A percentile compares a stretch with the other conserved stretches of the same genome.
Conservation (phyloP, 73 alveolate species). For the Symbiodinium natans region DNA sequence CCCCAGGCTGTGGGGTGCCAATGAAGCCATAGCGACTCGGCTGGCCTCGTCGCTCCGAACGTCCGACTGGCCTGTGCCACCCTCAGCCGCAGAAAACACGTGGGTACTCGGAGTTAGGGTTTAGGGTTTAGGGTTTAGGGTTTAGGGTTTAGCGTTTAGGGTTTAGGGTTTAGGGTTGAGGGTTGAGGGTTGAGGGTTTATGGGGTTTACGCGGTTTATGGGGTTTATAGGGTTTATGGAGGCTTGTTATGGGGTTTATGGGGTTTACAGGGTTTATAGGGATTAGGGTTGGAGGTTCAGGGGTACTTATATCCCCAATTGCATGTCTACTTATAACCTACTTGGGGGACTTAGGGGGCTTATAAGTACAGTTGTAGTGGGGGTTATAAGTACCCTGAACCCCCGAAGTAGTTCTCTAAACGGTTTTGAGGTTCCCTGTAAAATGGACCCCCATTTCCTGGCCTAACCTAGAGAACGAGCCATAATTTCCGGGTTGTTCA, state of each 20-base stretch:
- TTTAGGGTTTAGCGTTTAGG: not conserved
- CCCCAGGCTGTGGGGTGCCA: constrained; percentile 92
- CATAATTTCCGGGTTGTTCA: too few relatives aligned
- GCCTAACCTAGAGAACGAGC: too few relatives aligned
- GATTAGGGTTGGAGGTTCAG: not conserved
- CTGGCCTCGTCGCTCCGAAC: constrained; percentile 57
- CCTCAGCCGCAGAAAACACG: not conserved
- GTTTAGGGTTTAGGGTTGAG: not conserved
- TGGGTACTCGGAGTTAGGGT: not conserved
- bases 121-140: too few relatives aligned
- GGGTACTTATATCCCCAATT: not conserved
- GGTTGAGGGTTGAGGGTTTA: not conserved
- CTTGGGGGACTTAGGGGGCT: too few relatives aligned
- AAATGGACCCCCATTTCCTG: too few relatives aligned
- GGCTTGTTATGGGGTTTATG: too few relatives aligned
- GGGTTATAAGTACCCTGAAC: too few relatives aligned
- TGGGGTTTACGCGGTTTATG: not conserved
- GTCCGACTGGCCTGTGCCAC: not conserved
- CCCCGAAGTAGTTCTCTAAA: too few relatives aligned
- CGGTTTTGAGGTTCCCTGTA: too few relatives aligned
- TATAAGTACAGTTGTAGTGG: too few relatives aligned
- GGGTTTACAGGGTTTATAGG: not conserved
- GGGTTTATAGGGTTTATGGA: not conserved
- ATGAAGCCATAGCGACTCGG: constrained; percentile 70
- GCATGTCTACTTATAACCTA: too few relatives aligned